A percentile compares a stretch with the other conserved stretches of the same genome.
Conservation (phyloP, 208 protist species). For the Acanthamoeba healyi region DNA sequence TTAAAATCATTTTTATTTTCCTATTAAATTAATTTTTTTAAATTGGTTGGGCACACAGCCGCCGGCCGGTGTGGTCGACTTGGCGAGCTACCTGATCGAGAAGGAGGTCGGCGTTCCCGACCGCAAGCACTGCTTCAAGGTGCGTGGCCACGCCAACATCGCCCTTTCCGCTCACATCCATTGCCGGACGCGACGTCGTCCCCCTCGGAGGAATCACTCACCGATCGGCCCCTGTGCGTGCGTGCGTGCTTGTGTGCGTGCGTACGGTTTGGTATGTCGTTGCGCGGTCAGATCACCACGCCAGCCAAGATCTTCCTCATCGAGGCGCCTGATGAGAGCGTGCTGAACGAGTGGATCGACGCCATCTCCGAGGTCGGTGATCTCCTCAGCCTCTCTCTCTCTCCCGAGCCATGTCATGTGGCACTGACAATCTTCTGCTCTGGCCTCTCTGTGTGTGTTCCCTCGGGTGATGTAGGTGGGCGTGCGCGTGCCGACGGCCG, state of each 20-base stretch:
- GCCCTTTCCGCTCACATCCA: neutral
- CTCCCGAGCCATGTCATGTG: no score
- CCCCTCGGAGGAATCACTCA: no score
- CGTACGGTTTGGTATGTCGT: no score
- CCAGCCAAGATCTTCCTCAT: slow-evolving; percentile 38
- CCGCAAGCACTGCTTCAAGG: slow-evolving; percentile 45
- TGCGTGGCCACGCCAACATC: neutral
- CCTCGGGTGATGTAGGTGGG: neutral
- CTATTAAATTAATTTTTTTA: no score
- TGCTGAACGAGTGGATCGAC: neutral
- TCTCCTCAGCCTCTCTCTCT: no score
- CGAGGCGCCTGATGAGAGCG: neutral
- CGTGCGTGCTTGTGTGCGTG: no score
- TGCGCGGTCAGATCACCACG: neutral
- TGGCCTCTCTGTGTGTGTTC: no score
- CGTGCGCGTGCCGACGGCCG: neutral
- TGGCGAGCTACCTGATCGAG: slow-evolving; percentile 29
- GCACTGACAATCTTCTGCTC: no score
- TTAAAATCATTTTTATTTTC: neutral
- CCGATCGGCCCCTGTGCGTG: no score
- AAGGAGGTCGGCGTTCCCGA: slow-evolving; percentile 8
- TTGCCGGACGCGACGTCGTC: no score
- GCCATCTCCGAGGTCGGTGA: slow-evolving; percentile 13
- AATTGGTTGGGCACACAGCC: neutral
- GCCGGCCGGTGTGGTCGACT: neutral